Evolutionary conservation across 2,329 filamentous ascomycete genomes (phyloP), one percentile per base, ranked within the genome.

Genomic region (Claviceps digitariae): DNA sequence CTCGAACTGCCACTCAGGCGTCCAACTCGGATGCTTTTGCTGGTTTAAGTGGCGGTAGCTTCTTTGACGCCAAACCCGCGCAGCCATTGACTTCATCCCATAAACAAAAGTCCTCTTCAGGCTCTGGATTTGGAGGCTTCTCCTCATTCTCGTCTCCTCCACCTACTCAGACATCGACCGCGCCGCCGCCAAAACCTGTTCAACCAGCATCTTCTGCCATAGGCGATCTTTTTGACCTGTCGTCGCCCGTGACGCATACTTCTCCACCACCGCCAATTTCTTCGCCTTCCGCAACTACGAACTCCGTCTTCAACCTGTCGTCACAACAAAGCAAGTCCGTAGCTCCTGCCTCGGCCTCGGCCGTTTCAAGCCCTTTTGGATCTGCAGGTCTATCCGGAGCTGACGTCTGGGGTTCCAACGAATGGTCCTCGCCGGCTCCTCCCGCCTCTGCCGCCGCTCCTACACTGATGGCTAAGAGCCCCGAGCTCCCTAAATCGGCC

Each of bases 371-470:
- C 63, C 57, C 68, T 57, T 56, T 71, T 66, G 69, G 67, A 53
- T 67, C 67, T 13, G 65, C 68, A 51, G 70, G 64, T 51, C 65
- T 74, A 55, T 73, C 71, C 2, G 70, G 71, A 52, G 71, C 86
- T 54, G 88, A 95, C 63, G 84, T 90, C 0, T 96, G 90, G 89
- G 90, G 89, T 47, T 79, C 79, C 55, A 88, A 91, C 67, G 90
- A 87, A 3, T 98, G 93, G 93, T 75, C 78, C 7, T 72, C 77
- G 2, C 68, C 58, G 15, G 53, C 60, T 9, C 50, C 60, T 12
- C 50, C 58, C 10, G 52, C 59, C 20, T 46, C 78, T 10, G 72
- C 59, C 15, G 49, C 78, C 10, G 72, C 77, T 1, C 67, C 57
- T 17, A 46, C 60, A 7, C 47, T 57, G 9, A 48, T 41, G 13